Evolutionary conservation across 768 basidiomycete species (phyloP).

Genomic region (Lactarius tabidus): DNA sequence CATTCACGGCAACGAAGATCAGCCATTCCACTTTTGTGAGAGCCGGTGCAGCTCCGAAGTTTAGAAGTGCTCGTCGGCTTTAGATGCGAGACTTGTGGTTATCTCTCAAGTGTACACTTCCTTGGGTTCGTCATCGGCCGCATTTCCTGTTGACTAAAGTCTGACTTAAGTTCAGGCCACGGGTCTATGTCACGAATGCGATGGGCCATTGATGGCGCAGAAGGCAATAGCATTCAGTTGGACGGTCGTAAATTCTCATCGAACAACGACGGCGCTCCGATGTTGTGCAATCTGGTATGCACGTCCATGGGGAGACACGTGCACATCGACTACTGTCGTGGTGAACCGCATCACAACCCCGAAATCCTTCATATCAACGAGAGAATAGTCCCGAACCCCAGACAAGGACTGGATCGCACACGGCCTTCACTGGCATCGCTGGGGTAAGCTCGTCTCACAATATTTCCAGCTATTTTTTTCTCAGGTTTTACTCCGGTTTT

Average conservation of each 20-base stretch:
- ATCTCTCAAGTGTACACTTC: slow-evolving; percentile 55
- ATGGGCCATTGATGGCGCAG: too few species aligned
- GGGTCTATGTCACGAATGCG: too few species aligned
- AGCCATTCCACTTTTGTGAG: too few species aligned
- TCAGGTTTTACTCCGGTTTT: slow-evolving; percentile 39
- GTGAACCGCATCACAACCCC: slow-evolving; percentile 39
- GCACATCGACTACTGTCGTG: slow-evolving; percentile 54
- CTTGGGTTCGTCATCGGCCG: slow-evolving; percentile 39
- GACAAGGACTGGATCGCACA: slow-evolving; percentile 55
- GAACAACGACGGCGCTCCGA: slow-evolving; percentile 54
- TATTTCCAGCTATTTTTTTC: background rate
- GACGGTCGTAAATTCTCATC: slow-evolving; percentile 49
- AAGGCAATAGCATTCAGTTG: too few species aligned
- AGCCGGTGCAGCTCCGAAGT: slow-evolving; percentile 32
- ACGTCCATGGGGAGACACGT: slow-evolving; percentile 51
- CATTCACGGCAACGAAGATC: slow-evolving; percentile 42
- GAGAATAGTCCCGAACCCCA: slow-evolving; percentile 49
- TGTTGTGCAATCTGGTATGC: slow-evolving; percentile 57
- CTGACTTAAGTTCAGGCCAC: slow-evolving; percentile 39
- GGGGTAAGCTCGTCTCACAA: slow-evolving; percentile 41
- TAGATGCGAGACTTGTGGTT: slow-evolving; percentile 53
- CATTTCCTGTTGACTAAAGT: background rate
- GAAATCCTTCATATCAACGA: slow-evolving; percentile 51
- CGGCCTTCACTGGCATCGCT: slow-evolving; percentile 39
- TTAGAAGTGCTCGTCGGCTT: background rate